Conservation (phyloP, 257 asterid species). For the Solanum bulbocastanum region DNA sequence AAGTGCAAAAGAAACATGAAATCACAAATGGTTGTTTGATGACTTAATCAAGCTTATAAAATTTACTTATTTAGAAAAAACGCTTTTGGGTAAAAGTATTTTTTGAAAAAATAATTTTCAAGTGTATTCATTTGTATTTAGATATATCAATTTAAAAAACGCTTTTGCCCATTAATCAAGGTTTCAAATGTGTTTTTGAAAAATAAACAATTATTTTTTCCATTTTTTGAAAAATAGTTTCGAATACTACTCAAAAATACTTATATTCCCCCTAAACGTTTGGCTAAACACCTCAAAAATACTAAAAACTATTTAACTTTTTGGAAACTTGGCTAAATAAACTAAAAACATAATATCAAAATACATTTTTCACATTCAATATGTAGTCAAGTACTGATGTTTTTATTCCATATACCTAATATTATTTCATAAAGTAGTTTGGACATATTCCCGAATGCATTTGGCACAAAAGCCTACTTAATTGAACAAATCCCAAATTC, state of each 20-base stretch:
- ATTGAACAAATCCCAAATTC: background rate
- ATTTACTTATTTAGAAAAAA: background rate
- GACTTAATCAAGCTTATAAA: background rate
- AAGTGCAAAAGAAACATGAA: background rate
- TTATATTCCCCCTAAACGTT: background rate
- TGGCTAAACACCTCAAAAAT: background rate
- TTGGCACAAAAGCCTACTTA: background rate
- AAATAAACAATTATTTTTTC: background rate
- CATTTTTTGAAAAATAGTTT: background rate
- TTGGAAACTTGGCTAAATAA: background rate
- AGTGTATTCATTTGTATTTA: background rate
- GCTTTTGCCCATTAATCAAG: background rate
- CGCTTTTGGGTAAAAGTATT: background rate
- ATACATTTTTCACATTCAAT: background rate
- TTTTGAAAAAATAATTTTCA: rapidly evolving
- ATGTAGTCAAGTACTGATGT: background rate
- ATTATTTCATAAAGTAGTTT: background rate
- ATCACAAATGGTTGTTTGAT: background rate
- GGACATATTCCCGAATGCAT: background rate
- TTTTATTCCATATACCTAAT: background rate
- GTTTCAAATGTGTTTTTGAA: background rate
- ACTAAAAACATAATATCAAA: background rate
- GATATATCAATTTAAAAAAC: background rate
- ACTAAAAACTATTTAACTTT: background rate
- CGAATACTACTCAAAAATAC: background rate